Conservation (phyloP, 2,329 filamentous ascomycete species). For the Phyllosticta citribraziliensis region DNA sequence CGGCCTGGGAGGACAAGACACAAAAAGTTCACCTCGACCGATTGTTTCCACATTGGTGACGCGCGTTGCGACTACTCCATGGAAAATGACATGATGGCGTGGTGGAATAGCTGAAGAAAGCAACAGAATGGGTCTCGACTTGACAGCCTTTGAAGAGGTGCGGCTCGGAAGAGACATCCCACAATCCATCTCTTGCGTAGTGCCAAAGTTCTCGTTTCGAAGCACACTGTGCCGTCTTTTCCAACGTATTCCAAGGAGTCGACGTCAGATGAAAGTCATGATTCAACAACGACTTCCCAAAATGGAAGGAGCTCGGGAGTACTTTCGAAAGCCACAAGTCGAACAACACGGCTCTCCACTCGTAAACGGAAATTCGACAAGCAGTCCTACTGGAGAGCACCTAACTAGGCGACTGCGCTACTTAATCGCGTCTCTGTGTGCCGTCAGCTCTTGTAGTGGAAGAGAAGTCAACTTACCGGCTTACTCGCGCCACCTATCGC, state of each 20-base stretch:
- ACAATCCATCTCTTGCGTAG: no score
- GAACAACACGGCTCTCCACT: not conserved
- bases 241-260: not conserved
- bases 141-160: no score
- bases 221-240: not conserved
- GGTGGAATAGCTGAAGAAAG: no score
- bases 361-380: not conserved
- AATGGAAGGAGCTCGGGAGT: not conserved
- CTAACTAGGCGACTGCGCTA: not conserved
- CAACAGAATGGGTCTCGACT: no score
- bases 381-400: not conserved
- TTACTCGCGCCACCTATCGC: not conserved
- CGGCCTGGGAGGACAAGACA: constrained; percentile 16
- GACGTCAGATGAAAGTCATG: not conserved
- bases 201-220: not conserved
- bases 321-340: not conserved
- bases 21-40: no score
- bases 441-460: not conserved
- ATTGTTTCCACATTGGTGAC: no score
- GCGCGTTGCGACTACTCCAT: no score
- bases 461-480: not conserved
- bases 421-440: not conserved
- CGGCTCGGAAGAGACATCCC: no score
- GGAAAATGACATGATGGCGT: no score
- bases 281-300: not conserved